Percentiles rank a stretch among this genome's conserved stretches.
Evolutionary conservation across 1,139 yeast genomes (phyloP).

Genomic region (Petasospora fabianii): DNA sequence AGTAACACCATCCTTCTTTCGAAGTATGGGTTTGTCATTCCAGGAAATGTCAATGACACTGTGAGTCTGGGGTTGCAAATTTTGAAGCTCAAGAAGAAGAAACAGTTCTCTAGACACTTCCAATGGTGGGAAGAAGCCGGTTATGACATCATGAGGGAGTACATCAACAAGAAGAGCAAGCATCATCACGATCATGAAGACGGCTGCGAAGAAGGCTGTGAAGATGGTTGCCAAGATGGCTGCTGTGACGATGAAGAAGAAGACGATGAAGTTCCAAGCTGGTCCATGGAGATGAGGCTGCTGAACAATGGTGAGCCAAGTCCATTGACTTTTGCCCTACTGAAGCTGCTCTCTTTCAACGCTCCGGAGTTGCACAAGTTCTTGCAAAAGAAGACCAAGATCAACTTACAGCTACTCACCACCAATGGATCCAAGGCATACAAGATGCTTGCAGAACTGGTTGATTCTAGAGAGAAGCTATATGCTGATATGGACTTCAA

Average conservation of each 20-base stretch:
- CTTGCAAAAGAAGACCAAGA: conserved; percentile 18
- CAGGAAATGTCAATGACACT: conserved; percentile 49
- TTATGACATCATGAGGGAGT: conserved; percentile 34
- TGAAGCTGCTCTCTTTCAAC: conserved; percentile 32
- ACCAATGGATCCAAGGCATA: conserved; percentile 18
- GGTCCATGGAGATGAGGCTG: conserved; percentile 39
- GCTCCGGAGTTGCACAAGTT: conserved; percentile 23
- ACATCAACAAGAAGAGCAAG: conserved; percentile 24
- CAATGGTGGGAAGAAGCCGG: conserved; percentile 65
- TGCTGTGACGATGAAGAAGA: conserved; percentile 23
- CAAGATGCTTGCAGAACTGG: conserved; percentile 18
- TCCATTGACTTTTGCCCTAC: conserved; percentile 36
- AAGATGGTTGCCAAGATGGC: conserved; percentile 22
- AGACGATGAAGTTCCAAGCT: conserved; percentile 30
- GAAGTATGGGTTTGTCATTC: conserved; percentile 63
- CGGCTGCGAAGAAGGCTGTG: conserved; percentile 13
- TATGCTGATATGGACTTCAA: conserved; percentile 11
- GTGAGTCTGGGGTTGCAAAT: conserved; percentile 59
- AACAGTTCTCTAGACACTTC: conserved; percentile 42
- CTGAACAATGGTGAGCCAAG: conserved; percentile 38
- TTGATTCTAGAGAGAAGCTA: conserved; percentile 14
- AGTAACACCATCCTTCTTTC: conserved; percentile 65
- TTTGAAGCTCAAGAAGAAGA: conserved; percentile 37
- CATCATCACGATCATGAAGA: conserved; percentile 24
- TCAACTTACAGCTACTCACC: conserved; percentile 18